A percentile compares a stretch with the other conserved stretches of the same genome.
These are phyloP conservation scores for Boletus sensibilis DNA, from an alignment of 768 basidiomycete genomes.

Conservation along the genomic window DNA sequence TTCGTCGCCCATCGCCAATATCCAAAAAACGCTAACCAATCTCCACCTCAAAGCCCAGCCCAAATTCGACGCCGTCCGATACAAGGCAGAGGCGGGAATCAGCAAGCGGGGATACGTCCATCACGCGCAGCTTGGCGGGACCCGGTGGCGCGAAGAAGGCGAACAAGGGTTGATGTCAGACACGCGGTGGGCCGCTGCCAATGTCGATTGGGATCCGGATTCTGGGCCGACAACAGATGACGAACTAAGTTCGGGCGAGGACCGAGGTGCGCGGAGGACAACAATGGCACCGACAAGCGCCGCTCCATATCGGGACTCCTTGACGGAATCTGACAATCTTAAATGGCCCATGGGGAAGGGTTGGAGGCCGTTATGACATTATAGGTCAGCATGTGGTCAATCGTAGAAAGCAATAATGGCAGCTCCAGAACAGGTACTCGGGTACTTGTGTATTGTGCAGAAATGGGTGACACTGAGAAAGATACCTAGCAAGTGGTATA, in stretches of 20 bases:
- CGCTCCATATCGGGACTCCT: constrained; percentile 11
- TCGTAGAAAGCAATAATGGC: neutral
- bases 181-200: constrained; percentile 32
- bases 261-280: constrained; percentile 1
- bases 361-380: constrained; percentile 43
- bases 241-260: constrained; percentile 24
- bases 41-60: constrained; percentile 47
- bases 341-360: constrained; percentile 64
- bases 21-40: constrained; percentile 45
- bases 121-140: constrained; percentile 28
- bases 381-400: neutral
- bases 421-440: constrained; percentile 6
- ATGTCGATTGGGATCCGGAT: constrained; percentile 21
- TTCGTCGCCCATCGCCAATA: constrained; percentile 36
- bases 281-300: neutral
- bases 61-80: constrained; percentile 59
- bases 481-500: constrained; percentile 23
- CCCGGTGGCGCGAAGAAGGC: constrained; percentile 35
- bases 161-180: constrained; percentile 40
- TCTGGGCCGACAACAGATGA: constrained; percentile 28
- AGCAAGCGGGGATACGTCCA: constrained; percentile 58
- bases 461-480: constrained; percentile 6
- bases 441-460: constrained; percentile 22
- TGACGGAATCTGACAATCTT: constrained; percentile 43
- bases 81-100: constrained; percentile 71